Conservation (phyloP, 2,329 filamentous ascomycete species). For the Epichloe typhina region DNA sequence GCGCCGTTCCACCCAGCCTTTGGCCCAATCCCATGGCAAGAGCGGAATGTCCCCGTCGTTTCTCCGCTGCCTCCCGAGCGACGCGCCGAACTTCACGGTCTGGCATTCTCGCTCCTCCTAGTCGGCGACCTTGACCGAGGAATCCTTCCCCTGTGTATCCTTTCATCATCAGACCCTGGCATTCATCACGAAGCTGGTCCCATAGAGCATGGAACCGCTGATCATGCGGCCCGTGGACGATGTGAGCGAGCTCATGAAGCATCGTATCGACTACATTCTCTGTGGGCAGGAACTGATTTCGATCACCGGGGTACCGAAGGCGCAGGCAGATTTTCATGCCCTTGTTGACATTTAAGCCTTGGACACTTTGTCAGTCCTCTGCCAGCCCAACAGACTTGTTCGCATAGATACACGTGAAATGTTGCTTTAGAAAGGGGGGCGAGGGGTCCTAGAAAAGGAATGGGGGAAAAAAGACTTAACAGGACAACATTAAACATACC, state of each 20-base stretch:
- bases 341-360: constrained; percentile 62
- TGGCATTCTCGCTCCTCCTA: constrained; percentile 57
- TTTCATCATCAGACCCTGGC: constrained; percentile 60
- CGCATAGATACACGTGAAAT: not conserved
- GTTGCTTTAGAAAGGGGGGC: not conserved
- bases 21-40: constrained; percentile 55
- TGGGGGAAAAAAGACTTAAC: not conserved
- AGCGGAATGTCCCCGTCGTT: constrained; percentile 40
- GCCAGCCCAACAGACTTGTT: not conserved
- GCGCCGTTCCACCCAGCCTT: constrained; percentile 51
- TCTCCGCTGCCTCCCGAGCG: constrained; percentile 62
- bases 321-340: constrained; percentile 74
- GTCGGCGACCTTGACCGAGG: constrained; percentile 56
- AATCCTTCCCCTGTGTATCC: constrained; percentile 90
- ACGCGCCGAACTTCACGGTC: constrained; percentile 60
- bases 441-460: too few species aligned
- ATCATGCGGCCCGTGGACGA: constrained; percentile 71
- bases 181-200: constrained; percentile 80
- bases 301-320: constrained; percentile 62
- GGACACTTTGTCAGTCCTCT: not conserved
- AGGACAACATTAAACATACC: constrained; percentile 30
- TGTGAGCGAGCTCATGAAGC: constrained; percentile 90
- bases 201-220: constrained; percentile 71
- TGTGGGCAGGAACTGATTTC: constrained; percentile 62
- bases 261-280: constrained; percentile 81